Evolutionary conservation across 2,329 filamentous ascomycete species (phyloP).

Genomic region (Colletotrichum sp.): DNA sequence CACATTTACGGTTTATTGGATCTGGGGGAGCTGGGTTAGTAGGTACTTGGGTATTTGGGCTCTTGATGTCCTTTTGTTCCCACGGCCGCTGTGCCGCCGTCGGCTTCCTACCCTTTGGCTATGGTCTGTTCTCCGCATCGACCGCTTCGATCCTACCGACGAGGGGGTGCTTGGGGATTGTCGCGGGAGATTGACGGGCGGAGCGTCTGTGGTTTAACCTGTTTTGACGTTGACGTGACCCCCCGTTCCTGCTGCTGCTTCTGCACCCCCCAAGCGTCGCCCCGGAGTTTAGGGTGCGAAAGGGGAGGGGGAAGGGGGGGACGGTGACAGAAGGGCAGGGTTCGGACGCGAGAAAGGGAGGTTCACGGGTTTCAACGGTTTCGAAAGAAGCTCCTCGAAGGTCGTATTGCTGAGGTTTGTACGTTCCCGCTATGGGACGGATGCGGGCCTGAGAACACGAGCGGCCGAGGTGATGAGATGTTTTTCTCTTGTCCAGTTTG

Average conservation of each 20-base stretch:
- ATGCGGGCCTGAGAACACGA: not conserved
- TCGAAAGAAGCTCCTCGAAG: constrained; percentile 11
- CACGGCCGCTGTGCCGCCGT: not conserved
- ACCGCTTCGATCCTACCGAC: not conserved
- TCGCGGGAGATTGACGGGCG: constrained; percentile 14
- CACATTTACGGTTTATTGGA: not conserved
- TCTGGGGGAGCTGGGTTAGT: not conserved
- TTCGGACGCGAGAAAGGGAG: not conserved
- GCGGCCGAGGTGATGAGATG: not conserved
- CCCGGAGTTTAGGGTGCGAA: not conserved
- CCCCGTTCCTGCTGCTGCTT: not conserved
- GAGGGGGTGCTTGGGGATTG: not conserved
- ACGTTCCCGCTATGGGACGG: not conserved
- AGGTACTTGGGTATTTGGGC: not conserved
- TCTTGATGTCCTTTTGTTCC: not conserved
- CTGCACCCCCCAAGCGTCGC: not conserved
- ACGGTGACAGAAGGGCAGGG: not conserved
- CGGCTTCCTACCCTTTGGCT: not conserved
- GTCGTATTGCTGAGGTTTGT: not conserved
- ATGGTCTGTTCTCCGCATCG: constrained; percentile 1
- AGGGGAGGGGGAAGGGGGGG: not conserved
- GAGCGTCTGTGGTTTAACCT: not conserved
- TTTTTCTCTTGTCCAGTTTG: not conserved
- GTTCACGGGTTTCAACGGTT: constrained; percentile 15
- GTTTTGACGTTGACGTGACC: constrained; percentile 1